phyloP scores from a whole-genome alignment of 306 rosid genomes.

The Albizia julibrissin region DNA sequence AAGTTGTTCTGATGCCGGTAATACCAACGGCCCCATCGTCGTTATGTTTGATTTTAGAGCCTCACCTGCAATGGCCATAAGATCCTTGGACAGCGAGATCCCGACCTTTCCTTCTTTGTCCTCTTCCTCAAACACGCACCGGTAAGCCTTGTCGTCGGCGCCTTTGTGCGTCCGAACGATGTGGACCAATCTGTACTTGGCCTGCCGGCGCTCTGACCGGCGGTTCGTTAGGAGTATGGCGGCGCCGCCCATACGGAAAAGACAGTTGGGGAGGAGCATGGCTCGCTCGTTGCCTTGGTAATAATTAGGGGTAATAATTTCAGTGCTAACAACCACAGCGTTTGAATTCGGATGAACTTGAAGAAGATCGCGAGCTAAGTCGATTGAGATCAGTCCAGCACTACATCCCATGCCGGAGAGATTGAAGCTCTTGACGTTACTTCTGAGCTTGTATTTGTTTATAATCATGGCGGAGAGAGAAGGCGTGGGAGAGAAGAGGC shows the following conservation, averaged over 20 bases:
- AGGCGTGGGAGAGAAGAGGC: constrained; percentile 87
- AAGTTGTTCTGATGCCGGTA: constrained; percentile 92
- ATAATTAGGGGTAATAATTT: constrained; percentile 86
- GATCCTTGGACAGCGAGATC: constrained; percentile 73
- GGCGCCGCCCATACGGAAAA: constrained; percentile 97
- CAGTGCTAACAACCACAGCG: constrained; percentile 84
- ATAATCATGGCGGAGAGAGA: constrained; percentile 89
- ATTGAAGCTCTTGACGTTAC: constrained; percentile 83
- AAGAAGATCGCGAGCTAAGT: constrained; percentile 88
- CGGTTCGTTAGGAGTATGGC: constrained; percentile 78
- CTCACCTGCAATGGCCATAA: constrained; percentile 98
- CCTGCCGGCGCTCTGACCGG: constrained; percentile 48
- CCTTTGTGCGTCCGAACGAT: constrained; percentile 90
- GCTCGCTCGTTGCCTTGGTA: constrained; percentile 95
- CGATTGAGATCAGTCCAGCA: constrained; percentile 84
- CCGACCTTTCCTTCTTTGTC: constrained; percentile 91
- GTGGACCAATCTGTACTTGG: constrained; percentile 77
- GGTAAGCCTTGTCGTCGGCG: constrained; percentile 72
- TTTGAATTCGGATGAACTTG: constrained; percentile 90
- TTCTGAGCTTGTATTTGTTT: constrained; percentile 79
- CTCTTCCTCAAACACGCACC: constrained; percentile 82
- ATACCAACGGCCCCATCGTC: constrained; percentile 90
- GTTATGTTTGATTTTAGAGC: constrained; percentile 91
- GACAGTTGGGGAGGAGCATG: constrained; percentile 91
- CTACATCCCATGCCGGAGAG: constrained; percentile 98